Base-by-base conservation (phyloP, 1,139 yeast genomes). In the Saccharomyces hybrid region DNA sequence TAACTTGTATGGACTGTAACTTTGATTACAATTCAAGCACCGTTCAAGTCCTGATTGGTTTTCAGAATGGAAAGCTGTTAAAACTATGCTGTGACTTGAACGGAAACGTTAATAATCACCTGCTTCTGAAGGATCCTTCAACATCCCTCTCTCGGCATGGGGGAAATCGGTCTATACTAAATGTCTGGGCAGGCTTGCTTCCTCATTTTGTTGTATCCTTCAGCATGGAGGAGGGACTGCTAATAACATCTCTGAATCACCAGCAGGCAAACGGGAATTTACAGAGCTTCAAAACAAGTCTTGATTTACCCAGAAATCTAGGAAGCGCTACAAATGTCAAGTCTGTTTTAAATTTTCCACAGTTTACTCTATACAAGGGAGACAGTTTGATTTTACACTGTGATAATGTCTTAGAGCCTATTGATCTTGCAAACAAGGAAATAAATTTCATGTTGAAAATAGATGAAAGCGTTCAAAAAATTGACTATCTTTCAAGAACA, bases 281-380 rank as follows among this genome's bases (percentile, higher is more conserved):
- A 16, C 24, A 38, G 11, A 19, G 44, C 5, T 38, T 38, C n/a
- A 16, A 38, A 19, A 38, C 44, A 4, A 50, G 28, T 9, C 8
- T 50, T 27, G 19, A 16, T 28, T 27, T 50, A 9, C 52, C 52
- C 2, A 28, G 31, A 32, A 42, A 28, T 28, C 14, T 24, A 19
- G 8, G 12, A 6, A 47, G 31, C 12, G 27, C 32, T 7, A 26
- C 52, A 14, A 38, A 50, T 12, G 19, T 28, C 12, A 47, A 42
- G n/a, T 46, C 48, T 3, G 42, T 32, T 32, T 14, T 50, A 8
- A 50, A 50, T 26, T 50, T 50, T 38, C 52, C 52, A 9, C 52
- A 50, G 26, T 50, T 50, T 19, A 47, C 46, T 5, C 31, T 50
- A 11, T 50, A 46, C 19, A 42, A 29, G n/a, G 52, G 52, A 38